Percentiles rank a stretch among this genome's conserved stretches.
These are phyloP conservation scores for Fragosphaeria purpurea DNA, from an alignment of 2,329 filamentous ascomycete species.

Conservation along the genomic window DNA sequence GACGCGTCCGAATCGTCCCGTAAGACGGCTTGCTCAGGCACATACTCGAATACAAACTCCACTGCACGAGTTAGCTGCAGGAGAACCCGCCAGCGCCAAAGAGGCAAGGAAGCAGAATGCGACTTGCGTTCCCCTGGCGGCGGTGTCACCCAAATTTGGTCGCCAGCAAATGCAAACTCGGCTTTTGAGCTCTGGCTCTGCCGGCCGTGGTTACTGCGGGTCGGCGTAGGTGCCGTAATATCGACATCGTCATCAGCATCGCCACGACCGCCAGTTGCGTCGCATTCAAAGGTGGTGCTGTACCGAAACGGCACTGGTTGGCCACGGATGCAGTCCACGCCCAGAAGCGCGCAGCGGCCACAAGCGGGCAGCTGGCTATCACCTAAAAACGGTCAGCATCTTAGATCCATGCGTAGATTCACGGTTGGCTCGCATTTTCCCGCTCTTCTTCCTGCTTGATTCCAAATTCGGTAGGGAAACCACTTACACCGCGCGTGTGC, in stretches of 20 bases:
- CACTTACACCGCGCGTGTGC: conserved; percentile 5
- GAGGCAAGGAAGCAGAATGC: too few species aligned
- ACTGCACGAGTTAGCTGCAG: not conserved
- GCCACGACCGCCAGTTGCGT: too few species aligned
- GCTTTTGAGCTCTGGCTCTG: not conserved
- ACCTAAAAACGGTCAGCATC: not conserved
- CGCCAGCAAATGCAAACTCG: conserved; percentile 6
- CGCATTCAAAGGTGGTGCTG: not conserved
- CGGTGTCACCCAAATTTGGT: conserved; percentile 3
- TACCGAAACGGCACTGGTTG: conserved; percentile 2
- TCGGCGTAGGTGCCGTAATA: not conserved
- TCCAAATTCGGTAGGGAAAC: not conserved
- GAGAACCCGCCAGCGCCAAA: not conserved
- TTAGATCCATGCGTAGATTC: too few species aligned
- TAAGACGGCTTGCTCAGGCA: not conserved
- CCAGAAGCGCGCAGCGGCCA: not conserved
- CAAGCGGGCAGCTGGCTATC: conserved; percentile 1
- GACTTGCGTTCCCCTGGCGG: not conserved
- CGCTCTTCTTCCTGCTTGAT: too few species aligned
- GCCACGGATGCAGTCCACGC: not conserved
- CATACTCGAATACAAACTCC: conserved; percentile 4
- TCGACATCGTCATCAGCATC: not conserved
- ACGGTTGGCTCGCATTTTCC: not conserved
- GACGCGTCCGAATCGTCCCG: not conserved
- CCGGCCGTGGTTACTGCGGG: not conserved